Base-by-base conservation (phyloP, 495 filamentous ascomycete species). In the Penicillium riverlandense region DNA sequence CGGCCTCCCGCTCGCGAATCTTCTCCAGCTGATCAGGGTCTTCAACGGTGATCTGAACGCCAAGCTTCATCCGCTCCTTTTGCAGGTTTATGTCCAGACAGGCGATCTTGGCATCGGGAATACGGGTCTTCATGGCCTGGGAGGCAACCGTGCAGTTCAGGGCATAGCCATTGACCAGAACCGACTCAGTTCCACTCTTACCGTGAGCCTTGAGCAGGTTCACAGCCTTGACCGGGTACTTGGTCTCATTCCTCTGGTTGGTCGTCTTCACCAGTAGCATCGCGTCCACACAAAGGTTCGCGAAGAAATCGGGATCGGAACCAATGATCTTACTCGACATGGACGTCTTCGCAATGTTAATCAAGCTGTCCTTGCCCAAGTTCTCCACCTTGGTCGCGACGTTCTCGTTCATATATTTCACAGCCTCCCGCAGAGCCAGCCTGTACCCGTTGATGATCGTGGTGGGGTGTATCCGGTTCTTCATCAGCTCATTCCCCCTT, bases 261-360 rank as follows among this genome's bases (percentile, higher is more conserved):
- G 82, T 86, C 29, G 84, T 82, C 76, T 95, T 95, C 51, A 99
- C 94, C 36, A 90, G 82, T 62, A 88, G 82, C 79, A 99, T 96
- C 45, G 90, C 92, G 66, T 97, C 90, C 41, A 97, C 94, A 15
- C 86, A 86, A 83, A 99, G 86, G 69, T 89, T 92, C 33, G 92
- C 82, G 56, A 97, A 99, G 76, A 99, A 99, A 38, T 95, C 89
- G 13, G 88, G 86, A 62, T 99, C 94, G 37, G 87, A 72, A 36
- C 92, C 94, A 60, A 99, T 97, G 62, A 99, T 88, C 71, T 99
- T 99, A 74, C 85, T 91, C 35, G 90, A 96, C 91, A 99, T 99
- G 46, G 92, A 97, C 7, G 92, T 99, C 71, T 90, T 96, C 33
- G 92, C 92, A 62, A 99, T 95, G 70, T 82, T 97, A 55, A 97